Conservation (phyloP, 768 basidiomycete genomes). For the Paxillus involutus region DNA sequence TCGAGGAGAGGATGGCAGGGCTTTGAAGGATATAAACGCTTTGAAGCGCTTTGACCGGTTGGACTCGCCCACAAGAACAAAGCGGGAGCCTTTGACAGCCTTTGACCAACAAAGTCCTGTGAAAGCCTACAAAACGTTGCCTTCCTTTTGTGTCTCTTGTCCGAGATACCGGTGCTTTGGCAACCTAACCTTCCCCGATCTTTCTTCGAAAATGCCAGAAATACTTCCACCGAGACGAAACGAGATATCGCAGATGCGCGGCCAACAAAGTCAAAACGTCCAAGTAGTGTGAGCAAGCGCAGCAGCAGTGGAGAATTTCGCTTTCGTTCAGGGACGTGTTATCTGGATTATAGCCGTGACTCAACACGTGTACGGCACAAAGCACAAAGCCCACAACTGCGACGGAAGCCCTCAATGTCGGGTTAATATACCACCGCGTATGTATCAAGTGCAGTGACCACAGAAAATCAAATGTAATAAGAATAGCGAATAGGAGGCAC, state of each 20-base stretch:
- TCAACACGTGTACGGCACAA: too few relatives aligned
- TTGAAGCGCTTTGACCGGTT: constrained; percentile 11
- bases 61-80: constrained; percentile 19
- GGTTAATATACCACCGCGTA: too few relatives aligned
- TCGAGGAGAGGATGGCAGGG: not conserved
- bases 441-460: not conserved
- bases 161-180: constrained; percentile 3
- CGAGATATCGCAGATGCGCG: not conserved
- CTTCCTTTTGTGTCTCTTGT: constrained; percentile 8
- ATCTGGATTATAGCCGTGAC: too few relatives aligned
- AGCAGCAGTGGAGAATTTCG: too few relatives aligned
- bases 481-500: not conserved
- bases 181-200: not conserved
- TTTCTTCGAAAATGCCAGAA: too few relatives aligned
- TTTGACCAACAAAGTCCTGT: constrained; percentile 14
- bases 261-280: too few relatives aligned
- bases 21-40: not conserved
- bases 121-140: constrained; percentile 13
- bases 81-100: not conserved
- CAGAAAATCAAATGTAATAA: not conserved
- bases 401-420: too few relatives aligned
- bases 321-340: too few relatives aligned
- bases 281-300: too few relatives aligned
- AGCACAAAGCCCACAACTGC: too few relatives aligned
- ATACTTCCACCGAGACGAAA: constrained; percentile 5